A percentile compares a stretch with the other conserved stretches of the same genome.
These are phyloP conservation scores for Phytophthora pinifolia DNA, from an alignment of 352 stramenopile species.

Conservation along the genomic window DNA sequence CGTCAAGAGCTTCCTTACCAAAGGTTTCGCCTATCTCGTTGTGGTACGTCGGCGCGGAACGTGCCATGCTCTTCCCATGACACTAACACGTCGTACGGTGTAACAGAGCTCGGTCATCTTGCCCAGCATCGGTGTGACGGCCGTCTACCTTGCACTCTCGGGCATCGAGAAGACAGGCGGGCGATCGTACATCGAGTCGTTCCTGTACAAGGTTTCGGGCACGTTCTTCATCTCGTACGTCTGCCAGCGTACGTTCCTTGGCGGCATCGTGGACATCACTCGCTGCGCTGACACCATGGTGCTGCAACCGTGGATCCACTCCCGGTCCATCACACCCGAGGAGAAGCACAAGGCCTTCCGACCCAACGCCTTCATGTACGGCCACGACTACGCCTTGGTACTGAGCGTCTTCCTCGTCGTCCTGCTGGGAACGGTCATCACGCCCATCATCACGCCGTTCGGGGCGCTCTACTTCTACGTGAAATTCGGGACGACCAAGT, in stretches of 20 bases:
- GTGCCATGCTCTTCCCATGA: no score
- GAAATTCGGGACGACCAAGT: constrained; percentile 73
- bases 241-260: constrained; percentile 78
- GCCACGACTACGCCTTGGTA: constrained; percentile 81
- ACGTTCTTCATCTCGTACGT: constrained; percentile 89
- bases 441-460: constrained; percentile 76
- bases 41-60: constrained; percentile 48
- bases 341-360: constrained; percentile 50
- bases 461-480: constrained; percentile 82
- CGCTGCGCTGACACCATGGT: constrained; percentile 61
- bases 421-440: constrained; percentile 75
- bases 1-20: constrained; percentile 70
- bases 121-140: constrained; percentile 75
- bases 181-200: constrained; percentile 72
- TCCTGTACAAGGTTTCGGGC: constrained; percentile 82
- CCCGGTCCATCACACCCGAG: constrained; percentile 57
- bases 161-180: constrained; percentile 48
- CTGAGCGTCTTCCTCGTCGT: constrained; percentile 78
- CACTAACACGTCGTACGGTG: neutral
- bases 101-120: constrained; percentile 74
- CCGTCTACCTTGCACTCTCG: constrained; percentile 73
- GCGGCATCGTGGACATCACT: constrained; percentile 71
- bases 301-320: constrained; percentile 68
- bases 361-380: constrained; percentile 66
- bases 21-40: constrained; percentile 77